Evolutionary conservation across 2,329 filamentous ascomycete genomes (phyloP).

Genomic region (Penicillium sp.): DNA sequence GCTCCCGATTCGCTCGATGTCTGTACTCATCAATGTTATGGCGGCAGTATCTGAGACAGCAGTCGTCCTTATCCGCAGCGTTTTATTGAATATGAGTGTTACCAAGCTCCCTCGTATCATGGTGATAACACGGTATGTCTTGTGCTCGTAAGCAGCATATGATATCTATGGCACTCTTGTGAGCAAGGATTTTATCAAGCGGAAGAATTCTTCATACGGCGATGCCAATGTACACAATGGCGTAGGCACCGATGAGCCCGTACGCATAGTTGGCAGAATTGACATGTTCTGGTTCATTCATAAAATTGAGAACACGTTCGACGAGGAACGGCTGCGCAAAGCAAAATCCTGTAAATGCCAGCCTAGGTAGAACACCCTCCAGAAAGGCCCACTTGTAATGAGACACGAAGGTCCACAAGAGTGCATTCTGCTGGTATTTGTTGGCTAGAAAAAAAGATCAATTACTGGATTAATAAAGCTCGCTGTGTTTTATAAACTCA

Average conservation of each 20-base stretch:
- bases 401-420: conserved; percentile 19
- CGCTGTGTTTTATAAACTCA: neutral
- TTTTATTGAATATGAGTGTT: conserved; percentile 51
- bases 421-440: conserved; percentile 15
- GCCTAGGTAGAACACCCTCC: conserved; percentile 36
- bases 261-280: conserved; percentile 31
- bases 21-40: conserved; percentile 50
- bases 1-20: conserved; percentile 39
- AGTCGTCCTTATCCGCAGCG: conserved; percentile 34
- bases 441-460: conserved; percentile 12
- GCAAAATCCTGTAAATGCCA: conserved; percentile 43
- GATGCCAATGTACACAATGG: conserved; percentile 40
- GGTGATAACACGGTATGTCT: conserved; percentile 36
- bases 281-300: conserved; percentile 19
- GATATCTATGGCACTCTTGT: conserved; percentile 23
- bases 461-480: neutral
- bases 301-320: conserved; percentile 19
- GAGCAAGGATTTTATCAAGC: neutral
- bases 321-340: conserved; percentile 51
- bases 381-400: conserved; percentile 22
- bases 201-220: conserved; percentile 28
- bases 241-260: conserved; percentile 40
- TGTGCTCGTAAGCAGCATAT: conserved; percentile 35
- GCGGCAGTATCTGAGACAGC: conserved; percentile 40
- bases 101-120: conserved; percentile 43